Conservation (phyloP, 495 filamentous ascomycete species). For the Monascus purpureus region DNA sequence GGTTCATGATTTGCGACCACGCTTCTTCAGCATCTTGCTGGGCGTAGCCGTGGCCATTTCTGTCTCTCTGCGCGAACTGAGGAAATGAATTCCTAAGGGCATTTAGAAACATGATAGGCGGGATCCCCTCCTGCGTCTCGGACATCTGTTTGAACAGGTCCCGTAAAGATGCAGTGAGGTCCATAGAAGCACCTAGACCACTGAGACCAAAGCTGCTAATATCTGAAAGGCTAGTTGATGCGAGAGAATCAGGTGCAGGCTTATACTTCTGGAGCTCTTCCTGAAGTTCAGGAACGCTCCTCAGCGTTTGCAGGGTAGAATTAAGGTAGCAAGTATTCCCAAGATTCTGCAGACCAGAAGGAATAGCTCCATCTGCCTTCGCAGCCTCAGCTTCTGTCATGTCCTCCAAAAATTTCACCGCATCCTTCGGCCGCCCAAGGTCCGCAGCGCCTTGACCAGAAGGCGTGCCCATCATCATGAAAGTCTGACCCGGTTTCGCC, state of each 20-base stretch:
- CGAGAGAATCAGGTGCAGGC: conserved; percentile 20
- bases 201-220: conserved; percentile 47
- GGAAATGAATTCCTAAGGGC: conserved; percentile 70
- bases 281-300: conserved; percentile 83
- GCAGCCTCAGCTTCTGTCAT: conserved; percentile 95
- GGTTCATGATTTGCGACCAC: conserved; percentile 90
- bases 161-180: conserved; percentile 67
- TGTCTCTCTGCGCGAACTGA: conserved; percentile 84
- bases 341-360: conserved; percentile 81
- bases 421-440: conserved; percentile 64
- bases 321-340: conserved; percentile 99
- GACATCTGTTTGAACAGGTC: conserved; percentile 91
- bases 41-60: conserved; percentile 68
- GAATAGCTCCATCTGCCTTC: conserved; percentile 64
- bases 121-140: conserved; percentile 76
- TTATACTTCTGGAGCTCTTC: conserved; percentile 61
- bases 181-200: conserved; percentile 44
- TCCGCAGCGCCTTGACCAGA: conserved; percentile 39
- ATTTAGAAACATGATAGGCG: conserved; percentile 73
- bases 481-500: conserved; percentile 70
- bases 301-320: conserved; percentile 80
- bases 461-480: conserved; percentile 97
- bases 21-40: conserved; percentile 98
- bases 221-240: conserved; percentile 24
- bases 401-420: conserved; percentile 82